Conservation (phyloP, 1,284 basidiomycete species). For the Tilletia horrida region DNA sequence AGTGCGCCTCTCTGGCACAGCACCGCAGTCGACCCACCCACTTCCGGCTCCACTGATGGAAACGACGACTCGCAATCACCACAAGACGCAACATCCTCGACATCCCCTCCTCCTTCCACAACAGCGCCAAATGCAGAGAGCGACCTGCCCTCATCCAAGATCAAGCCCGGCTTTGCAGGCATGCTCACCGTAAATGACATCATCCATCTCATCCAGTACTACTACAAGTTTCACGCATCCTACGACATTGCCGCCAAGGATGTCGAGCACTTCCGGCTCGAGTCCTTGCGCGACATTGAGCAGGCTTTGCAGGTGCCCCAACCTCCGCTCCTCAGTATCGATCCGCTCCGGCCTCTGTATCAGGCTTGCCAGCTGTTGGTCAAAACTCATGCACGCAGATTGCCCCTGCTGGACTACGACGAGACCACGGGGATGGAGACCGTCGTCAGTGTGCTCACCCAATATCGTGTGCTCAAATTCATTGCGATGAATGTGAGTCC, state of each 20-base stretch:
- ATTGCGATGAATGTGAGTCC: conserved; percentile 90
- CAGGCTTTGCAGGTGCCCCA: conserved; percentile 84
- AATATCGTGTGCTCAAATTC: conserved; percentile 96
- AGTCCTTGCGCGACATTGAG: conserved; percentile 76
- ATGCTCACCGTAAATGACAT: conserved; percentile 55
- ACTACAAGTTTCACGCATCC: conserved; percentile 42
- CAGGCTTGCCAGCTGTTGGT: conserved; percentile 88
- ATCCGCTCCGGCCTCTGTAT: conserved; percentile 78
- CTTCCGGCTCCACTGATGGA: neutral
- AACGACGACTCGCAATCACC: neutral
- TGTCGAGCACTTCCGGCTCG: conserved; percentile 89
- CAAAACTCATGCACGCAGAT: conserved; percentile 87
- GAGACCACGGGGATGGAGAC: conserved; percentile 91
- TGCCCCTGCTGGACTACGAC: conserved; percentile 90
- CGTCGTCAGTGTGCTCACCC: conserved; percentile 91
- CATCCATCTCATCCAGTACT: conserved; percentile 54
- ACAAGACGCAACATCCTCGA: neutral
- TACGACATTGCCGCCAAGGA: conserved; percentile 86
- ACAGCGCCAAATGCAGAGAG: conserved; percentile 16
- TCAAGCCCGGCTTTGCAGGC: conserved; percentile 48
- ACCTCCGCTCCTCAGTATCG: conserved; percentile 83
- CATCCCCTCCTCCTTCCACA: neutral
- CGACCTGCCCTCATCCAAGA: conserved; percentile 23
- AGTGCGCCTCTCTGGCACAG: conserved; percentile 84
- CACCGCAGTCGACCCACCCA: conserved; percentile 22